Evolutionary conservation across 495 filamentous ascomycete species (phyloP), one percentile per base, ranked within the genome.

Genomic region (Aspergillus homomorphus): DNA sequence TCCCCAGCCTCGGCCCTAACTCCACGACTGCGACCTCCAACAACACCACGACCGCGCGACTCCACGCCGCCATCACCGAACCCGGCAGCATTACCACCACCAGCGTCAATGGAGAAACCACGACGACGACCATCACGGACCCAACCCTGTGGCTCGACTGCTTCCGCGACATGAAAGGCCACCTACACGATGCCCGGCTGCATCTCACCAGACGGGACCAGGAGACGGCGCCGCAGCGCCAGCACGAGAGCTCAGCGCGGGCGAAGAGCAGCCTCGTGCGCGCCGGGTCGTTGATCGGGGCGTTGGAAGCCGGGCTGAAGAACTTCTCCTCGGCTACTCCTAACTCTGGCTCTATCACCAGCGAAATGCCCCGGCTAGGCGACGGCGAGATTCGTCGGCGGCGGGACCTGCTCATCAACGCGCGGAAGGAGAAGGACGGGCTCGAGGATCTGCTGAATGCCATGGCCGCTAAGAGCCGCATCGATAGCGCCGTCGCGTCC

Each of bases 381-480:
- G 89, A 94, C 0, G 94, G 94, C n/a, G 94, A 98, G 77, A 68
- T 96, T 6, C 81, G 92, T 21, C 75, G 95, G 24, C 73, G 94
- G 55, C 84, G 82, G 55, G 95, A 98, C 72, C 70, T 96, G 53
- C 70, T 99, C 7, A 80, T 84, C 3, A 85, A 84, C 45, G 90
- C 90, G 28, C 79, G 84, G 68, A 89, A 90, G 67, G 94, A 98
- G 74, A 84, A 85, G 55, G 92, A 96, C 57, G 90, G 89, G 7
- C 66, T 98, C 64, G 94, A 98, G 66, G 85, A 87, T 62, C 71
- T 97, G 55, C 80, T 89, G 58, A 85, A 87, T 65, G 86, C 84
- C 23, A 84, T 94, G 74, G 85, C 86, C 18, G 78, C 76, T 1
- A 87, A 84, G 68, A 78, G 74, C 59, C 69, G 68, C 21, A 63